Evolutionary conservation across 306 rosid genomes (phyloP).

Genomic region (Quercus suber): DNA sequence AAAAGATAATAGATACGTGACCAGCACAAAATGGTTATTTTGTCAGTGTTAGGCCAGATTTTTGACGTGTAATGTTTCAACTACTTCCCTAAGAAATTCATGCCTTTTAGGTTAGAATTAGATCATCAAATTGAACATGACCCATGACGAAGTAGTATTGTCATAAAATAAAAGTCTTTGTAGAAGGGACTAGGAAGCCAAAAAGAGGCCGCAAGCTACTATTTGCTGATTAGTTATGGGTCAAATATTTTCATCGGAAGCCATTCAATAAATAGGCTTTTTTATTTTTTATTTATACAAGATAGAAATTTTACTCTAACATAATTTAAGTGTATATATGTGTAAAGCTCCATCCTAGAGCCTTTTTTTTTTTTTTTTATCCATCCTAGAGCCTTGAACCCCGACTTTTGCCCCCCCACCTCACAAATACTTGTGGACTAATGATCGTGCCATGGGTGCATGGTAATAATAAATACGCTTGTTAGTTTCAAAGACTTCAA

Average conservation of each 20-base stretch:
- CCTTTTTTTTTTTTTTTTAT: no score
- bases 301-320: no score
- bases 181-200: background rate
- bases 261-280: background rate
- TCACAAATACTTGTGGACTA: no score
- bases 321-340: no score
- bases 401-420: accelerated
- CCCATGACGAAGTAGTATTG: background rate
- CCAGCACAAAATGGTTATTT: background rate
- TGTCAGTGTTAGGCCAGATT: background rate
- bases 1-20: background rate
- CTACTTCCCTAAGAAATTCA: background rate
- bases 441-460: no score
- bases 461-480: no score
- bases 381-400: accelerated
- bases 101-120: background rate
- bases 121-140: no score
- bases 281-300: background rate
- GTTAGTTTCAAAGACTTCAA: no score
- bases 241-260: background rate
- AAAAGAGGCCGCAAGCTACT: background rate
- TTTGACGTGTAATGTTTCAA: background rate
- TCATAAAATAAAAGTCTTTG: background rate
- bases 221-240: no score
- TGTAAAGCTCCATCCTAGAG: accelerated